A percentile compares a stretch with the other conserved stretches of the same genome.
These are phyloP conservation scores for Eimeria tenella DNA, from an alignment of 169 alveolate genomes.

Conservation along the genomic window DNA sequence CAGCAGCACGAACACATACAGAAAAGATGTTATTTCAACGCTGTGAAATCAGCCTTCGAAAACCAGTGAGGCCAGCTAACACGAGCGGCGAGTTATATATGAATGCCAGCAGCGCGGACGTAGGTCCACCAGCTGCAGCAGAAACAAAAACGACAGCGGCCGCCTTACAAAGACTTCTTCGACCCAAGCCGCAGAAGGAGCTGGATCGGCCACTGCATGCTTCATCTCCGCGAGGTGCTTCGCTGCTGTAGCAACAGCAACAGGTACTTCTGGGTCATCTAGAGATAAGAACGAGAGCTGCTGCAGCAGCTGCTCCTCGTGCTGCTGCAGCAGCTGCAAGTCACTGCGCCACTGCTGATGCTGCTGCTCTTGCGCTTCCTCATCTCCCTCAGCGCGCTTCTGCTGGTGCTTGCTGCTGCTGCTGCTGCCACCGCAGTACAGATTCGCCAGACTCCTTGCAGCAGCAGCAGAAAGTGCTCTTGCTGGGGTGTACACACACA, in stretches of 20 bases:
- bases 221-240: constrained; percentile 55
- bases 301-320: constrained; percentile 51
- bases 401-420: constrained; percentile 14
- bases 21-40: not conserved
- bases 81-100: no score
- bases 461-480: constrained; percentile 37
- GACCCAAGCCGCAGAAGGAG: constrained; percentile 67
- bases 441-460: not conserved
- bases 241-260: constrained; percentile 45
- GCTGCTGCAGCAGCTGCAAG: constrained; percentile 50
- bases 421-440: constrained; percentile 52
- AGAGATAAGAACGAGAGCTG: constrained; percentile 54
- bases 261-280: constrained; percentile 54
- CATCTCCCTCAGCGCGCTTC: not conserved
- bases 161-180: constrained; percentile 64
- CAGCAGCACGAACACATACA: not conserved
- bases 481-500: constrained; percentile 25
- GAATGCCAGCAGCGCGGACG: not conserved
- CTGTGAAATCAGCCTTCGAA: not conserved
- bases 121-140: not conserved
- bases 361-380: constrained; percentile 30
- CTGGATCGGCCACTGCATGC: constrained; percentile 25
- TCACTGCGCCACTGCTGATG: constrained; percentile 65
- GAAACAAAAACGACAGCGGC: no score
- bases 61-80: not conserved